Percentiles rank a stretch among this genome's conserved stretches.
Evolutionary conservation across 768 basidiomycete species (phyloP).

Genomic region (Hebeloma cylindrosporum): DNA sequence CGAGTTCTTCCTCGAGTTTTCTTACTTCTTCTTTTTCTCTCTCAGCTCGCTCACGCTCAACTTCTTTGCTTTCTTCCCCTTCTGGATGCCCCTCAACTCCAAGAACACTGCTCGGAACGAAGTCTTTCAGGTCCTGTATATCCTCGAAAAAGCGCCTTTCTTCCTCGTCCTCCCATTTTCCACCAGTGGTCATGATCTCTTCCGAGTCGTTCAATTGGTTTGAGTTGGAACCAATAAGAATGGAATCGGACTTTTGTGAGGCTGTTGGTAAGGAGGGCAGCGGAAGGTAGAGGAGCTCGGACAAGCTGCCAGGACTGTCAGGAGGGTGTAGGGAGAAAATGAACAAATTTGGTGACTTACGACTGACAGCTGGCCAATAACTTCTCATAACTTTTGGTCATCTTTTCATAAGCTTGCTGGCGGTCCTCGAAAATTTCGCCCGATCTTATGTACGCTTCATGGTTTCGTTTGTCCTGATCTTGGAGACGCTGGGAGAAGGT

Average conservation of each 20-base stretch:
- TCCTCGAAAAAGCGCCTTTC: conserved; percentile 94
- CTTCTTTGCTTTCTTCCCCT: conserved; percentile 50
- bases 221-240: conserved; percentile 62
- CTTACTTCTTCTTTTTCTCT: conserved; percentile 67
- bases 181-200: conserved; percentile 54
- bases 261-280: conserved; percentile 83
- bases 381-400: conserved; percentile 95
- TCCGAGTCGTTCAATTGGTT: conserved; percentile 48
- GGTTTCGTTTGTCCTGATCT: conserved; percentile 95
- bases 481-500: conserved; percentile 69
- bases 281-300: conserved; percentile 84
- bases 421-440: conserved; percentile 99
- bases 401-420: conserved; percentile 98
- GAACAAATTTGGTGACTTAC: conserved; percentile 40
- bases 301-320: conserved; percentile 53
- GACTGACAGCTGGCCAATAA: conserved; percentile 85
- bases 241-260: conserved; percentile 79
- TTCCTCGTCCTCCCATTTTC: conserved; percentile 99
- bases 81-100: conserved; percentile 61
- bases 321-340: conserved; percentile 5
- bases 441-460: conserved; percentile 98
- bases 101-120: conserved; percentile 85
- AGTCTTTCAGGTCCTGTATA: conserved; percentile 85
- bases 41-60: conserved; percentile 50
- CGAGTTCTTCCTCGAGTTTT: conserved; percentile 77